These are phyloP conservation scores for Chimonanthus salicifolius DNA, from an alignment of 164 flowering plant genomes.

Conservation along the genomic window DNA sequence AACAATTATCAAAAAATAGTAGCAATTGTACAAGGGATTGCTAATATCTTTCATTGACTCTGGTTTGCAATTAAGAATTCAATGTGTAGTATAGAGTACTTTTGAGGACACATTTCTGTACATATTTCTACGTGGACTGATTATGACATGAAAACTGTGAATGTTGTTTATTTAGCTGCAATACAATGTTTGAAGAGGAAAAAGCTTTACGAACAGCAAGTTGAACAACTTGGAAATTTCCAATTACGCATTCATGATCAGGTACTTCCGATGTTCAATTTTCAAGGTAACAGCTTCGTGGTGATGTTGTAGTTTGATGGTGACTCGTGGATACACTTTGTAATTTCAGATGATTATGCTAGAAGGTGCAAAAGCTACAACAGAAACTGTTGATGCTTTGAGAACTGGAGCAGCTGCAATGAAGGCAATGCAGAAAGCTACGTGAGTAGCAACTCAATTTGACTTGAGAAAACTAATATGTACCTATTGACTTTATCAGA, in stretches of 20 bases:
- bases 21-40: no score
- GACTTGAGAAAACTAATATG: background rate
- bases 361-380: constrained; percentile 44
- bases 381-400: constrained; percentile 47
- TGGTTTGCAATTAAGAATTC: no score
- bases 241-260: constrained; percentile 44
- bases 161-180: constrained; percentile 22
- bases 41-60: no score
- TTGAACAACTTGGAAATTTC: constrained; percentile 43
- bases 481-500: background rate
- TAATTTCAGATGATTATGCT: constrained; percentile 33
- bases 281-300: background rate
- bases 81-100: no score
- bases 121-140: no score
- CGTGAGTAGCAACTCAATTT: constrained; percentile 19
- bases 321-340: background rate
- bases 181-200: constrained; percentile 45
- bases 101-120: no score
- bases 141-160: no score
- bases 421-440: constrained; percentile 47
- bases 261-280: constrained; percentile 13
- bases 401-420: constrained; percentile 43
- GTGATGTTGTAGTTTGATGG: background rate
- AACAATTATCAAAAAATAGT: no score
- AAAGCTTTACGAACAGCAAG: constrained; percentile 34